Conservation (phyloP, 2,329 filamentous ascomycete genomes). For the Colletotrichum graminicola region DNA sequence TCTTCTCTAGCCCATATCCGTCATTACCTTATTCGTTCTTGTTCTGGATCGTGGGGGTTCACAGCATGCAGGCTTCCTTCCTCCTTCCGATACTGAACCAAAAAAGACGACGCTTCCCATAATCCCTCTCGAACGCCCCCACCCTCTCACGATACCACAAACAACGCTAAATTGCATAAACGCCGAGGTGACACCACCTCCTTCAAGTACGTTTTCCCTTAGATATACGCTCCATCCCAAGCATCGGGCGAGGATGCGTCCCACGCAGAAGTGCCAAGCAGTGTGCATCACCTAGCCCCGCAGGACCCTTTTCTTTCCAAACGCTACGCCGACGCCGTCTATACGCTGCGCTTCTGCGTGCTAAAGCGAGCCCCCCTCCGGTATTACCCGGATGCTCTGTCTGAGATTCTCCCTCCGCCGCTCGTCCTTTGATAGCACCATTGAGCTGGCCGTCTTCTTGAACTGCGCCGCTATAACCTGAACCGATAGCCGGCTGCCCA, state of each 20-base stretch:
- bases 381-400: constrained; percentile 53
- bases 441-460: constrained; percentile 34
- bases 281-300: constrained; percentile 1
- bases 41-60: not conserved
- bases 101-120: constrained; percentile 13
- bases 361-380: constrained; percentile 40
- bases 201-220: not conserved
- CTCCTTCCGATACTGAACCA: not conserved
- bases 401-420: constrained; percentile 52
- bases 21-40: not conserved
- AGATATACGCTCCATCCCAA: not conserved
- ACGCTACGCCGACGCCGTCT: constrained; percentile 22
- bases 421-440: constrained; percentile 47
- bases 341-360: not conserved
- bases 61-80: not conserved
- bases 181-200: constrained; percentile 20
- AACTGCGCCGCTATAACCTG: constrained; percentile 41
- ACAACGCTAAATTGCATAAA: constrained; percentile 26
- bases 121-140: not conserved
- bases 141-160: not conserved
- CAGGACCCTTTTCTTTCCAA: not conserved
- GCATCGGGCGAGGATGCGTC: not conserved
- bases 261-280: constrained; percentile 6
- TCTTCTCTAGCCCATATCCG: not conserved
- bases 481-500: constrained; percentile 23